Conservation (phyloP, 306 rosid genomes). For the Luffa acutangula region DNA sequence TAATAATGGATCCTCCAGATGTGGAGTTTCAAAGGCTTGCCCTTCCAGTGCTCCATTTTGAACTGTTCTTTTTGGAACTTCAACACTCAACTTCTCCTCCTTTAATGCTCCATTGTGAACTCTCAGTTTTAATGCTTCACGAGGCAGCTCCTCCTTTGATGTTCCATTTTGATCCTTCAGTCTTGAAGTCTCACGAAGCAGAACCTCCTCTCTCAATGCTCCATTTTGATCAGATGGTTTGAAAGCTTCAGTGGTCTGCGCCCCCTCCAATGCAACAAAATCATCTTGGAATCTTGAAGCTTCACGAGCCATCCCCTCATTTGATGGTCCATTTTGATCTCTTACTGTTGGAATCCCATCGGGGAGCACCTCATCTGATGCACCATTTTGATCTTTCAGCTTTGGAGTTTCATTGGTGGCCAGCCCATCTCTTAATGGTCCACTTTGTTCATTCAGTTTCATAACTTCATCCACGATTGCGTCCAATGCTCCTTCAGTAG, state of each 20-base stretch:
- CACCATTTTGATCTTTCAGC: constrained; percentile 2
- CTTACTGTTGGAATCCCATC: background rate
- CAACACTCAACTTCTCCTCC: background rate
- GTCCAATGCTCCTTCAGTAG: constrained; percentile 41
- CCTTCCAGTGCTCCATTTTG: background rate
- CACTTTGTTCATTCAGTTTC: constrained; percentile 17
- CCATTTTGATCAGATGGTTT: constrained; percentile 11
- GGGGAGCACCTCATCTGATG: background rate
- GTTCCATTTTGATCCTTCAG: background rate
- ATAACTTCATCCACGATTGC: constrained; percentile 27
- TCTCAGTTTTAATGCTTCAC: background rate
- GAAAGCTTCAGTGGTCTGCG: background rate
- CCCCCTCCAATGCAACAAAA: background rate
- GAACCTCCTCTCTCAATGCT: background rate
- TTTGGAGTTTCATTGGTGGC: background rate
- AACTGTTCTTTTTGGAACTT: background rate
- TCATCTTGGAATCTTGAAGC: background rate
- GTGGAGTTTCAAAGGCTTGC: background rate
- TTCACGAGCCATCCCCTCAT: background rate
- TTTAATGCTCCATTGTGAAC: constrained; percentile 6
- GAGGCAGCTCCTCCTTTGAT: background rate
- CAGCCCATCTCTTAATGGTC: constrained; percentile 1
- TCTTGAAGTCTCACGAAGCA: background rate
- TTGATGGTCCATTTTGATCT: background rate
- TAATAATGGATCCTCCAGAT: background rate